Evolutionary conservation across 2,329 filamentous ascomycete genomes (phyloP), one percentile per base, ranked within the genome.

Genomic region (Trichoderma breve): DNA sequence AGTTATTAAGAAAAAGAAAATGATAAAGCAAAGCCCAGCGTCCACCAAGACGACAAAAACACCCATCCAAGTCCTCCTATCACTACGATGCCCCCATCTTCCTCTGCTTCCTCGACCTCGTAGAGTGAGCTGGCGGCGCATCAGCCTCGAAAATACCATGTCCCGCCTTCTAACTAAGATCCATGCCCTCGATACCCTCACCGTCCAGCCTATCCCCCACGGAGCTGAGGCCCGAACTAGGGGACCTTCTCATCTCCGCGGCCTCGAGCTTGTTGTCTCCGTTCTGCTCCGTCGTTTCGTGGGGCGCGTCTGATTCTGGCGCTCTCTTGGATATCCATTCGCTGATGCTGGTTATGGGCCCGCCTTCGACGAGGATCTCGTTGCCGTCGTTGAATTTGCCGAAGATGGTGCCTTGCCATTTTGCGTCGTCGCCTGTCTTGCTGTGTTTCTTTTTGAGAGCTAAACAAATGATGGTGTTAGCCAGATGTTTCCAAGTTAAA

Each of bases 401-500:
- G 12, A 98, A 85, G 0, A 96, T 88, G 0, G 95, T 97, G 34
- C 93, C 94, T 75, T 92, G 89, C 80, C 94, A 97, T 77, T 95
- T 91, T 11, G 91, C 91, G 78, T 97, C 94, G 77, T 97, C 94
- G 74, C 92, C 93, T 1, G 92, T 93, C 77, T 96, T 97, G 83
- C 91, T 94, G 81, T 97, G 93, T 79, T 97, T 97, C 83, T 95
- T 96, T 82, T 97, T 98, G 55, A 98, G 84, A 5, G 90, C 92
- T 93, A 75, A 14, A 3, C 24, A 18, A 47, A 30, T 7, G 14
- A 47, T 6, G 4, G 1, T 26, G 47, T 69, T 24, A 73, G 15
- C 67, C 53, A 92, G 81, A 36, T 84, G 85, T 85, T 73, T 55
- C 73, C 15, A 14, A 60, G 8, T 6, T 18, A 4, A 26, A 14